Evolutionary conservation across 768 basidiomycete genomes (phyloP), one percentile per base, ranked within the genome.

Genomic region (Hydnomerulius pinastri): DNA sequence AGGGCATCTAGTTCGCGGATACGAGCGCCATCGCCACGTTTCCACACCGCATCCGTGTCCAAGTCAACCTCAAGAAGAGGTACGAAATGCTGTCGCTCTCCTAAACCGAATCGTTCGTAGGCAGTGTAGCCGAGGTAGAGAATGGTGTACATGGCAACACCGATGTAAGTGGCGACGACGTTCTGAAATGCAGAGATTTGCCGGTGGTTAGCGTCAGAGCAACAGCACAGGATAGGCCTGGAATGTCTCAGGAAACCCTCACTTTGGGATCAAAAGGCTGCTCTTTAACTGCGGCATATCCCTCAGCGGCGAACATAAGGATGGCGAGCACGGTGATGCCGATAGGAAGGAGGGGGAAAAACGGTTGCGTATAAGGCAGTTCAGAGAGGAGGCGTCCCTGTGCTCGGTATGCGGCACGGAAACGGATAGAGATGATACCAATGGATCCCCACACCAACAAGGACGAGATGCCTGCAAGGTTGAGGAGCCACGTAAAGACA

Each of bases 401-500:
- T 0, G 74, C 76, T 37, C 60, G 65, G 71, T 81, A 87, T 4
- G 83, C 85, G n/a, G 62, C 57, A 20, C 84, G 77, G 72, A 89
- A 87, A 25, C 84, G 80, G 29, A 86, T 61, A 4, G 77, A 80
- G 28, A 80, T 81, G 27, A 72, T 15, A 8, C 75, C 77, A 51
- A 85, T 81, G 24, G 79, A 76, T 21, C 76, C 78, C 85, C 86
- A 88, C 35, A 84, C 82, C 51, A 87, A 75, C 42, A 88, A 70
- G 2, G 83, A 81, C 1, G 81, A 84, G 38, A 87, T 81, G 35
- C 86, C 84, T 7, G 81, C 82, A 44, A 86, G 69, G 55, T 84
- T 82, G 43, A 85, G 68, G 9, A 86, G 70, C 85, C 79, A 81
- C 2, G 73, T 76, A 55, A 83, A 81, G 35, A 77, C 78, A 48